A percentile compares a stretch with the other conserved stretches of the same genome.
These are phyloP conservation scores for Ophiostoma sp. DNA, from an alignment of 2,329 filamentous ascomycete genomes.

Conservation along the genomic window DNA sequence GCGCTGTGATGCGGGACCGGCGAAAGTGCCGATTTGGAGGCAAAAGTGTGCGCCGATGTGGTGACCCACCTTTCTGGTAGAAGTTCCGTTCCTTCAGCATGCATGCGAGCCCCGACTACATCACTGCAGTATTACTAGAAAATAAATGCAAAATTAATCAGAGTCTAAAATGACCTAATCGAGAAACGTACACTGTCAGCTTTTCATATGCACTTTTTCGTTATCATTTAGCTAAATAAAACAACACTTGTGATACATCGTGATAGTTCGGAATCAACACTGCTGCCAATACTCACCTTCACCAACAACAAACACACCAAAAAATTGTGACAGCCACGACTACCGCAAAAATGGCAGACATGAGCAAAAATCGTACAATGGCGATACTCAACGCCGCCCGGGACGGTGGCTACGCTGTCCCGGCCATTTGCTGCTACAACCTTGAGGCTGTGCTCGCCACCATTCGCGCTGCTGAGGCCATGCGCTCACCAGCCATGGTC, in stretches of 20 bases:
- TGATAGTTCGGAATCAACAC: background rate
- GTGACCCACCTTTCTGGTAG: background rate
- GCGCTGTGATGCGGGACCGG: background rate
- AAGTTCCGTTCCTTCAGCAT: background rate
- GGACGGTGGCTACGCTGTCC: constrained; percentile 57
- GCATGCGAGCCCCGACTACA: background rate
- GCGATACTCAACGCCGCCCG: constrained; percentile 58
- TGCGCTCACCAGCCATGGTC: constrained; percentile 67
- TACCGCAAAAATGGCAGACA: background rate
- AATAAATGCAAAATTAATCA: too few species aligned
- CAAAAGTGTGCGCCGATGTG: background rate
- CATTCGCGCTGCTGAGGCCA: constrained; percentile 67
- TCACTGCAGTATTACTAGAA: background rate
- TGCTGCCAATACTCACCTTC: background rate
- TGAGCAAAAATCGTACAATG: constrained; percentile 50
- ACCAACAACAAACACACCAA: background rate
- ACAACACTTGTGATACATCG: too few species aligned
- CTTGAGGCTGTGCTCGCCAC: constrained; percentile 53
- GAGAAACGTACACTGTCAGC: too few species aligned
- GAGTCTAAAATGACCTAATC: too few species aligned
- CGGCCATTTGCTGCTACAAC: constrained; percentile 54
- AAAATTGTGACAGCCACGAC: background rate
- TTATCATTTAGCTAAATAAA: background rate
- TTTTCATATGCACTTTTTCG: background rate
- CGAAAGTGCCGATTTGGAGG: background rate